Conservation (phyloP, 164 flowering plant species). For the Kingdonia uniflora region DNA sequence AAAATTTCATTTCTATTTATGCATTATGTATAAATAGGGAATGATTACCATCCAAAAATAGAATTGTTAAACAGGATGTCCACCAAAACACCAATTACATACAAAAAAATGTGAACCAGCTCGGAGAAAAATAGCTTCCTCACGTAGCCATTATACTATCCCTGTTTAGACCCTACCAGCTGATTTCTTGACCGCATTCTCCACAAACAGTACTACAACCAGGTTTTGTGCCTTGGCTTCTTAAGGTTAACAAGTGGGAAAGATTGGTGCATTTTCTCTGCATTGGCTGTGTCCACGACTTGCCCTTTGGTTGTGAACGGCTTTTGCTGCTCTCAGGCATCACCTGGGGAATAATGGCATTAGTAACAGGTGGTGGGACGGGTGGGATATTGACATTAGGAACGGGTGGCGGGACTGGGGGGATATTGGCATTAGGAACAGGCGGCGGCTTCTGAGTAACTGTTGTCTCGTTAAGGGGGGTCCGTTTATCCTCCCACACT, state of each 20-base stretch:
- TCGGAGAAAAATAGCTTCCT: background rate
- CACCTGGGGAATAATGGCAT: background rate
- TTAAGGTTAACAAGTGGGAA: constrained; percentile 68
- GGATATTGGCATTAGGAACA: constrained; percentile 1
- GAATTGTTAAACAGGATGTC: background rate
- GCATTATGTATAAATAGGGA: background rate
- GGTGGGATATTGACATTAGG: constrained; percentile 7
- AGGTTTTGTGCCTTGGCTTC: constrained; percentile 64
- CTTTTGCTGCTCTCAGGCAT: too few relatives aligned
- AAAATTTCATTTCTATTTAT: background rate
- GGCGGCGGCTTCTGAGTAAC: constrained; percentile 24
- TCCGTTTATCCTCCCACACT: constrained; percentile 77
- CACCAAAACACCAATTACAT: background rate
- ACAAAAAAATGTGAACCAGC: background rate
- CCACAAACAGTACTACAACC: constrained; percentile 85
- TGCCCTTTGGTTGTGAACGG: constrained; percentile 12
- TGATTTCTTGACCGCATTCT: constrained; percentile 70
- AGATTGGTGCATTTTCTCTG: constrained; percentile 71
- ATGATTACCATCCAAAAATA: background rate
- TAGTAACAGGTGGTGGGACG: constrained; percentile 11
- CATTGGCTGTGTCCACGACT: constrained; percentile 20
- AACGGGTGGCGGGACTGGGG: constrained; percentile 23
- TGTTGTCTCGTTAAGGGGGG: constrained; percentile 33
- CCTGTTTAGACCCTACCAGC: constrained; percentile 52
- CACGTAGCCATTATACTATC: constrained; percentile 13